Conservation (phyloP, 257 asterid species). For the Plantago ovata region DNA sequence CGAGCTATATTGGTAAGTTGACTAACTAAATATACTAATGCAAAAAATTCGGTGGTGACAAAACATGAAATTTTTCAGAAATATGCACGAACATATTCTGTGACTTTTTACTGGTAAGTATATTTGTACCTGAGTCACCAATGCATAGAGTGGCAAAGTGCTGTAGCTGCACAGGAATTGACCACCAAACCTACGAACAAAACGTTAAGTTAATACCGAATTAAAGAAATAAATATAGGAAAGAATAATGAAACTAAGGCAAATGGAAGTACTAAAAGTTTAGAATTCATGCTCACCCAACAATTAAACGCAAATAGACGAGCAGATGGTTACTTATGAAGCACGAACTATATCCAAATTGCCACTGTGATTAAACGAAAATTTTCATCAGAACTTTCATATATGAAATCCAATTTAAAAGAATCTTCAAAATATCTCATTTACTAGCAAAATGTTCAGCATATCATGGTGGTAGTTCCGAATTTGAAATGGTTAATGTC, state of each 20-base stretch:
- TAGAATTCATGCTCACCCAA: constrained; percentile 56
- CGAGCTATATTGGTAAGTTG: no score
- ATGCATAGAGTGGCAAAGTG: constrained; percentile 60
- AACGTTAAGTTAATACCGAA: background rate
- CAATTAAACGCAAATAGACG: constrained; percentile 70
- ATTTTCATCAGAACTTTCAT: constrained; percentile 19
- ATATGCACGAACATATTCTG: no score
- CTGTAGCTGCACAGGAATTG: constrained; percentile 62
- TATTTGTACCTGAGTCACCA: constrained; percentile 53
- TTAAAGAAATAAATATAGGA: background rate
- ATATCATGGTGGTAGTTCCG: no score
- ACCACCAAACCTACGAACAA: constrained; percentile 41
- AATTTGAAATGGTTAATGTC: no score
- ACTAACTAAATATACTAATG: no score
- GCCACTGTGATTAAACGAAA: constrained; percentile 66
- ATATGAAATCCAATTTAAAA: constrained; percentile 2
- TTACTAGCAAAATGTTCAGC: no score
- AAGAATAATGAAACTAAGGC: background rate
- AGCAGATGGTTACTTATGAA: constrained; percentile 76
- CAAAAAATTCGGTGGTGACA: no score
- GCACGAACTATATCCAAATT: constrained; percentile 93
- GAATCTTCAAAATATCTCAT: background rate
- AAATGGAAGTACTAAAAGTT: background rate
- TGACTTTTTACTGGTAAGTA: background rate
- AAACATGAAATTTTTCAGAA: no score